Base-by-base conservation (phyloP, 441 rosid genomes). In the Erodium moschatum region DNA sequence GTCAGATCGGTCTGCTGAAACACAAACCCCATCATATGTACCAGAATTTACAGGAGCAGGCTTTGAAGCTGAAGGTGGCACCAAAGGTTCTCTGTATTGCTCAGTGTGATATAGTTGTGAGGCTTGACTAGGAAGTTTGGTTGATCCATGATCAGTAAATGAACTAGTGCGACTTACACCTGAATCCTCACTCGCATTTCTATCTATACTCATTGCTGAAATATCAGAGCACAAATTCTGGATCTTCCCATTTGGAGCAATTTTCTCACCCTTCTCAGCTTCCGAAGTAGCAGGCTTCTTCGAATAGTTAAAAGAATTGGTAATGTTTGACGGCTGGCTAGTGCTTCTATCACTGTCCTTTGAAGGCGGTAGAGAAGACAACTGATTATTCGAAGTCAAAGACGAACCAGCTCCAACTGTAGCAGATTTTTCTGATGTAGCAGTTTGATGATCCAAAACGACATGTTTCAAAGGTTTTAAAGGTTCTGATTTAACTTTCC, bases 51-150 rank as follows among this genome's bases (percentile, higher is more conserved):
- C 16, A 48, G 75, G 56, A n/a, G 58, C 42, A 63, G 69, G 35
- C 38, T 72, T 72, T 52, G 78, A 72, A 60, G 44, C 35, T 33
- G 67, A 68, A 16, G 72, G 38, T 63, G 83, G 54, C 42, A 50
- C 67, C 44, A 70, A 62, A 18, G 79, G 67, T 72, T 88, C 85
- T 61, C 73, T 71, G 79, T 85, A 67, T 60, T 85, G 90, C 64
- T 86, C 96, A 9, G 69, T 62, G 74, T 66, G 73, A 60, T 73
- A 11, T 42, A 9, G 82, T 71, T 72, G 85, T 40, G 81, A 67
- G 56, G 69, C 80, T 67, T 42, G 84, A 70, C 61, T 72, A 56
- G 80, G 79, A 6, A 76, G 82, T 76, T 75, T 78, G 67, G 77
- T 67, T 62, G 70, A 42, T 67, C 78, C 77, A 24, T 76, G 76